phyloP scores from a whole-genome alignment of 768 basidiomycete species.

The Boletellus ananiceps region DNA sequence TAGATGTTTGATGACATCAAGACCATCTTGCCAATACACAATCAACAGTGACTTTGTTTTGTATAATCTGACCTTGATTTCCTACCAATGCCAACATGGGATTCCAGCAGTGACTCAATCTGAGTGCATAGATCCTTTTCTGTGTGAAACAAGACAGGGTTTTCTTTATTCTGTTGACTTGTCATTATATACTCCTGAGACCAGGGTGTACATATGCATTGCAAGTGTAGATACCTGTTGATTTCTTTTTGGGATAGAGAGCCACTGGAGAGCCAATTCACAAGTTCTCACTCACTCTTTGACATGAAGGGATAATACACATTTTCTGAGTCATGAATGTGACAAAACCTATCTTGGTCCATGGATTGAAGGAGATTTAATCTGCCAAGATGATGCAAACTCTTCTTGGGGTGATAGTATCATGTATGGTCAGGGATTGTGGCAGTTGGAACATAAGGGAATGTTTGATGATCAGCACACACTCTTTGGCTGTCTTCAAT shows the following conservation, averaged over 20 bases:
- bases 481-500: too few species aligned
- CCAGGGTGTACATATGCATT: not conserved
- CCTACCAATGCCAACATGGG: not conserved
- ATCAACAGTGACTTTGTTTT: not conserved
- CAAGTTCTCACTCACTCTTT: not conserved
- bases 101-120: not conserved
- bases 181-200: too few species aligned
- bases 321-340: not conserved
- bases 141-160: not conserved
- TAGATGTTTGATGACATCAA: slow-evolving; percentile 26
- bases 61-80: not conserved
- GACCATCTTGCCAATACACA: slow-evolving; percentile 17
- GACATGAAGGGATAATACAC: not conserved
- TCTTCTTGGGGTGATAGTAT: not conserved
- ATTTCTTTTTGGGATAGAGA: not conserved
- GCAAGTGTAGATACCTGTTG: not conserved
- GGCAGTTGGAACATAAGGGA: not conserved
- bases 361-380: not conserved
- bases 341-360: not conserved
- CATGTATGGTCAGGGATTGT: not conserved
- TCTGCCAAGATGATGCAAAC: not conserved
- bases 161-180: not conserved
- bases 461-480: too few species aligned
- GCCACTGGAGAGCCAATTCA: not conserved
- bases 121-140: not conserved